Base-by-base conservation (phyloP, 805 yeast species). In the Ogataea kodamae region DNA sequence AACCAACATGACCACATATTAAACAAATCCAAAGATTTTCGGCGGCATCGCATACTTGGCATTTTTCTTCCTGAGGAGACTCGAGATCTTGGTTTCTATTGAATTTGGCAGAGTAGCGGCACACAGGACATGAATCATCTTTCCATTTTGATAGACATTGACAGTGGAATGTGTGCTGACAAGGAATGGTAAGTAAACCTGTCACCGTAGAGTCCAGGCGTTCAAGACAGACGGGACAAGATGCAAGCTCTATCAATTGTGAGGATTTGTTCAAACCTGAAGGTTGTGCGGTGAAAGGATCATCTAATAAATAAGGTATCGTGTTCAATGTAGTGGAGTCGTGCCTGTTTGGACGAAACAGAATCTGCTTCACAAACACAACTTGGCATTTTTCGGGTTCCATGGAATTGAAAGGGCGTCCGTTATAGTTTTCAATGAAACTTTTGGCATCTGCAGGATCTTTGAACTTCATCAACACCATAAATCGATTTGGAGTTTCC, bases 131-230 rank as follows among this genome's bases (percentile, higher is more conserved):
- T 17, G 84, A 75, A 40, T 86, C 92, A 53, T 87, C 95, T 37
- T 74, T 75, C 96, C 96, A 88, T 57, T 81, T 83, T 28, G 86
- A 77, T 31, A 88, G 65, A 54, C 96, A 89, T 46, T 75, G 82
- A 46, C 95, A 88, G 56, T 88, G 96, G 57, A 86, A 88, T 0
- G 96, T 85, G 54, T 88, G 97, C 54, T 86, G 96, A 43, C 96
- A 89, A 2, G 92, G 88, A 20, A 85, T 88, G 0, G 96, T 89
- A 5, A 87, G 61, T 8, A 88, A 64, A 0, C 97, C 97, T 0
- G 95, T 78, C 4, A 82, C 65, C 14, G 73, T 74, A 1, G 88
- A 67, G 52, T 88, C 97, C 81, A 88, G 78, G 40, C 94, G 65
- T 49, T 88, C 97, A 11, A 88, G 63, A 52, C 97, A 88, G 0